These are phyloP conservation scores for Nematocida sp. DNA, from an alignment of 371 early-diverging fungal genomes.

Conservation along the genomic window DNA sequence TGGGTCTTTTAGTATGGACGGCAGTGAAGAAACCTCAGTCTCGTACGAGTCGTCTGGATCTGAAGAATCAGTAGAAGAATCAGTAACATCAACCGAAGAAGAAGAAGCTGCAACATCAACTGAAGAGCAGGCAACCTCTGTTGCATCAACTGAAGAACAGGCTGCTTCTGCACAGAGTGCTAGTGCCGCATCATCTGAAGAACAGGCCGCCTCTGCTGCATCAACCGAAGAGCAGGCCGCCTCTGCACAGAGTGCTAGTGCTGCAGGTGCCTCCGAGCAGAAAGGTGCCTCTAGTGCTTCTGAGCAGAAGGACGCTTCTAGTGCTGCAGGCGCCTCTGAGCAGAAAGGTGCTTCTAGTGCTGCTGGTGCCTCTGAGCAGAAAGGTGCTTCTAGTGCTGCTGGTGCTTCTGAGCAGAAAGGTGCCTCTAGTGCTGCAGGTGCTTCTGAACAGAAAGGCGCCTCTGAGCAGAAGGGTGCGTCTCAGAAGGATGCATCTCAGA, in stretches of 20 bases:
- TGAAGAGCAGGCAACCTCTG: background rate
- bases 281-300: background rate
- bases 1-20: background rate
- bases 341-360: no score
- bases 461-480: no score
- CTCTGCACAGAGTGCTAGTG: background rate
- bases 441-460: no score
- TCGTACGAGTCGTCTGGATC: background rate
- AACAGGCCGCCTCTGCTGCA: background rate
- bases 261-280: background rate
- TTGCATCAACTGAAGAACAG: background rate
- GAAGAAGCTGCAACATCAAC: background rate
- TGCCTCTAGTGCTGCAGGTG: no score
- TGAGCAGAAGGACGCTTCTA: no score
- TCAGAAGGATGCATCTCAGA: no score
- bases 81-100: background rate
- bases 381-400: background rate
- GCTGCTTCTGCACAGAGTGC: background rate
- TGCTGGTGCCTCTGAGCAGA: no score
- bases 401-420: background rate
- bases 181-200: background rate
- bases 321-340: no score
- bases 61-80: background rate
- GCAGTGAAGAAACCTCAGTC: background rate
- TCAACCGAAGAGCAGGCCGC: background rate